Evolutionary conservation across 345 rosid species (phyloP).

Genomic region (Schrenkiella parvula): DNA sequence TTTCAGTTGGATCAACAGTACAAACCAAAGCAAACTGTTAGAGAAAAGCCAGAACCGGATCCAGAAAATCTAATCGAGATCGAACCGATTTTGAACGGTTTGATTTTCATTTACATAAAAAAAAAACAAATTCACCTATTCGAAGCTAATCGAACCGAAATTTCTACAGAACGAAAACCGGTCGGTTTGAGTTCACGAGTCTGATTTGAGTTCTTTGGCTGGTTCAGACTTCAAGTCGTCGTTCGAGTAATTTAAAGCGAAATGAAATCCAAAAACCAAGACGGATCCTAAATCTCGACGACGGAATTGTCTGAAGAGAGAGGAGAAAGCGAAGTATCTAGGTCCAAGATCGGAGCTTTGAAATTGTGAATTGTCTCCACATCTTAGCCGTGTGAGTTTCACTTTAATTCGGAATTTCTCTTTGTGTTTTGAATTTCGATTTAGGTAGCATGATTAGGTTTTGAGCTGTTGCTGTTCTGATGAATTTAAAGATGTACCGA

Average conservation of each 20-base stretch:
- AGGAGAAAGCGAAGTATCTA: slow-evolving; percentile 7
- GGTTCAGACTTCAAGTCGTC: neutral
- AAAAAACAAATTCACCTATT: neutral
- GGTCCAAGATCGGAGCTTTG: slow-evolving; percentile 15
- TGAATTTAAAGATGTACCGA: neutral
- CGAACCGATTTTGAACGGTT: neutral
- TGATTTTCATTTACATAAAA: neutral
- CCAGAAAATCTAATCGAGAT: neutral
- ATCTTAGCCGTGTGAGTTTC: slow-evolving; percentile 4
- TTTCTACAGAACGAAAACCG: neutral
- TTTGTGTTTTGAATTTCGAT: neutral
- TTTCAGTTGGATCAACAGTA: slow-evolving; percentile 1
- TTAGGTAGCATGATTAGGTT: neutral
- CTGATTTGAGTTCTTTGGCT: neutral
- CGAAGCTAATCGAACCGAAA: neutral
- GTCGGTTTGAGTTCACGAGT: neutral
- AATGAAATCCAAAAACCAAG: neutral
- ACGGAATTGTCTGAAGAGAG: neutral
- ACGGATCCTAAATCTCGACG: slow-evolving; percentile 24
- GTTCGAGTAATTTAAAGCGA: neutral
- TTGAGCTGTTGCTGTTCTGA: neutral
- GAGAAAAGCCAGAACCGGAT: neutral
- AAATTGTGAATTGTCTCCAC: neutral
- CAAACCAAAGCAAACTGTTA: neutral
- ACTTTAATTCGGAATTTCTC: neutral